Base-by-base conservation (phyloP, 1,284 basidiomycete genomes). In the Moesziomyces aphidis region DNA sequence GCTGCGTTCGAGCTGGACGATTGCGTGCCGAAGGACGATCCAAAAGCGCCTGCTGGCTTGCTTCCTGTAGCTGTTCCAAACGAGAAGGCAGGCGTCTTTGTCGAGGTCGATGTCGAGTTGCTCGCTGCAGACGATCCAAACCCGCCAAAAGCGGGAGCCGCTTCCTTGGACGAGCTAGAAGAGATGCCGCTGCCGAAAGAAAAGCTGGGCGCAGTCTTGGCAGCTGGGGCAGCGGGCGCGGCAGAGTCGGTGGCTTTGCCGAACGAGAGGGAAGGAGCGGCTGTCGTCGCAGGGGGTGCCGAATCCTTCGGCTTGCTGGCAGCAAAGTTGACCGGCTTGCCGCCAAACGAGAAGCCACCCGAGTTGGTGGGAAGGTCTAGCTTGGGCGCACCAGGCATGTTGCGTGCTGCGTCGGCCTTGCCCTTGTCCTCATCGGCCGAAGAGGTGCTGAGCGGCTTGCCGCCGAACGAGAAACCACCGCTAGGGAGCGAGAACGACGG, bases 381-480 rank as follows among this genome's bases (percentile, higher is more conserved):
- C 23, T 58, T 64, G 3, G 71, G 65, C 1, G 71, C 64, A 11
- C 71, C 71, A 7, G 65, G 46, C 71, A 73, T 73, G 51, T 52
- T 61, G 15, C 51, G 53, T 9, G 65, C 68, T 3, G 71, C 71
- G 22, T 73, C 61, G 13, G 71, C 52, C 34, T 73, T 73, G 21
- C 36, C 28, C 17, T 64, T 50, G 61, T 73, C 71, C 39, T 68
- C 61, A 0, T 53, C 47, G 2, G 57, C 44, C 1, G 54, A 45
- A 31, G 36, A 23, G 10, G 31, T 45, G 31, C 13, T 45, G 22
- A 75, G 28, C 11, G 63, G 56, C 46, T 70, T 75, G 34, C 72
- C 72, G n/a, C 63, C 61, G 34, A 75, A 75, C 1, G 72, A 67
- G 39, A 75, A 75, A 44, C 72, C 72, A 26, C 63, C 63, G 15